phyloP scores from a whole-genome alignment of 2,329 filamentous ascomycete species.

The Penicillium sp. region DNA sequence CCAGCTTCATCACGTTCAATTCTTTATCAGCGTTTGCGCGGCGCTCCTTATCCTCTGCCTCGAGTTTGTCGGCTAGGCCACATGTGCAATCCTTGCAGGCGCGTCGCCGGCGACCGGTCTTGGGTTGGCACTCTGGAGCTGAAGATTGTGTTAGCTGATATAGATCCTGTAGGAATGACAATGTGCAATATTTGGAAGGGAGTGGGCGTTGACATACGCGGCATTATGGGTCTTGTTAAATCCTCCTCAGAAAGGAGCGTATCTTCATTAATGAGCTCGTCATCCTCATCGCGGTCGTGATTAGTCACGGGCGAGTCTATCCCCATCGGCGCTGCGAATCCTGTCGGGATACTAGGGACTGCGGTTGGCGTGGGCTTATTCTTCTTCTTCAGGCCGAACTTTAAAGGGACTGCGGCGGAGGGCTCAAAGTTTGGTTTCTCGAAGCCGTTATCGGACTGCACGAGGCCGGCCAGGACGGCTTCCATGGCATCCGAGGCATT shows the following conservation, averaged over 20 bases:
- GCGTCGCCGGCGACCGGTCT: conserved; percentile 67
- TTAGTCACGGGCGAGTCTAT: conserved; percentile 31
- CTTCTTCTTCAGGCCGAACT: conserved; percentile 57
- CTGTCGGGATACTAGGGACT: conserved; percentile 28
- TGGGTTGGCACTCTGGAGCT: conserved; percentile 81
- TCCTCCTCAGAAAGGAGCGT: conserved; percentile 78
- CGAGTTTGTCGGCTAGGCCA: conserved; percentile 74
- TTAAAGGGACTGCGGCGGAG: conserved; percentile 52
- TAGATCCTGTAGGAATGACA: not conserved
- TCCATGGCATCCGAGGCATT: conserved; percentile 27
- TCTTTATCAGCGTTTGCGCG: conserved; percentile 56
- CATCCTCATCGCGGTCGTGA: conserved; percentile 54
- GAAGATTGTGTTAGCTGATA: conserved; percentile 7
- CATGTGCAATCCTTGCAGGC: conserved; percentile 98
- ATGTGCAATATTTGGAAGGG: not conserved
- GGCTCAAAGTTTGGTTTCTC: conserved; percentile 60
- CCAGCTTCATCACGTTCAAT: conserved; percentile 53
- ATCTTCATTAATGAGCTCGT: conserved; percentile 87
- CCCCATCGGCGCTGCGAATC: conserved; percentile 28
- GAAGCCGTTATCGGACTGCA: conserved; percentile 46
- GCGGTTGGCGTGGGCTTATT: conserved; percentile 16
- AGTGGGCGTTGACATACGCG: conserved; percentile 54
- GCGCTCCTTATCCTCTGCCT: conserved; percentile 69
- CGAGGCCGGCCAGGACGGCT: conserved; percentile 20
- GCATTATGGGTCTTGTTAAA: conserved; percentile 63